Evolutionary conservation across 225 moss, liverwort and hornwort species (phyloP), one percentile per base, ranked within the genome.

Genomic region (Takakia lepidozioides): DNA sequence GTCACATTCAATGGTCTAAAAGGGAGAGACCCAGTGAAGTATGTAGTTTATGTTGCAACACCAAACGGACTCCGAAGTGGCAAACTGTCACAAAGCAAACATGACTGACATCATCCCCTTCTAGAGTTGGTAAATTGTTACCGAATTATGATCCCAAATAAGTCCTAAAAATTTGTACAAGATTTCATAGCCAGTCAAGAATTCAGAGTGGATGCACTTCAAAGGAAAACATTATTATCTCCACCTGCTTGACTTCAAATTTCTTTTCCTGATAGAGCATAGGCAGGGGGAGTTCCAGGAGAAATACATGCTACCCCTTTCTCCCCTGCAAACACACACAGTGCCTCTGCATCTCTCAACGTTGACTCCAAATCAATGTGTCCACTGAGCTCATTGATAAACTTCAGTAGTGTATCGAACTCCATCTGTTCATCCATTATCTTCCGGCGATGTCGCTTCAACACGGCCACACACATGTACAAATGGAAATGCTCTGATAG

Each of bases 351-450:
- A 54, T 98, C 98, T 25, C 91, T 70, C 23, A 87, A 59, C 1
- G 87, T 91, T 15, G 98, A 83, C 60, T 87, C 98, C 73, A 98
- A 64, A 0, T 79, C 76, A 26, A 98, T 74, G 37, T 91, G 78
- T 51, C 98, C 98, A 65, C 91, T 98, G 43, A 85, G 65, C 58
- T 98, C 91, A 54, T 98, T 98, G 50, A 91, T 91, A 37, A 98
- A 98, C 53, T 98, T 98, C 57, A 98, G 38, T 15, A 98, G 48
- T 1, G 91, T 91, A 49, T 91, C 91, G 43, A 98, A 98, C 34
- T 91, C 87, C 98, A 98, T 98, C 46, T 98, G 87, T 51, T 98
- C 95, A 40, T 98, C 95, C 95, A 98, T 98, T 23, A 98, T 98
- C 58, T 85, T 98, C 11, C 91, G 74, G 25, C 95, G 73, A 49